phyloP scores from a whole-genome alignment of 176 grass and related monocot genomes.

The Musa schizocarpa region DNA sequence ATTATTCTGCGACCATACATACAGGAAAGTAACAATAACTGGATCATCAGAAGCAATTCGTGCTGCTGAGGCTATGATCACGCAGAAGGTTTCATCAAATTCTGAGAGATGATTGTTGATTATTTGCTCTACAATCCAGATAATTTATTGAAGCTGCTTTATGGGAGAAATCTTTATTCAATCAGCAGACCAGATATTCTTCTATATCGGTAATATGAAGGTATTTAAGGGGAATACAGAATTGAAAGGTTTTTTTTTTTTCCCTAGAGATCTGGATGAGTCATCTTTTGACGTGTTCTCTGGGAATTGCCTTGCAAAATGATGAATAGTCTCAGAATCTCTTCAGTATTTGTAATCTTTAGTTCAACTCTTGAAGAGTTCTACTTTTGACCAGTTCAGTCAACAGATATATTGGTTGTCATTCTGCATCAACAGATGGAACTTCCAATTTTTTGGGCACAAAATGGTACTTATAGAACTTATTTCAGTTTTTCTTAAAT shows the following conservation, averaged over 20 bases:
- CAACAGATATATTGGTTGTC: too few species aligned
- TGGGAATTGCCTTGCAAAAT: too few species aligned
- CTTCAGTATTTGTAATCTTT: too few species aligned
- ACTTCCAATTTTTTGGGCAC: too few species aligned
- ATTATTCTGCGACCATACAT: background rate
- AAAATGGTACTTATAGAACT: too few species aligned
- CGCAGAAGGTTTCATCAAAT: slow-evolving; percentile 84
- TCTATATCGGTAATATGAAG: background rate
- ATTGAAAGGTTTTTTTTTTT: background rate
- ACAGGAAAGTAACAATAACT: slow-evolving; percentile 96
- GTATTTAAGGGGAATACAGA: background rate
- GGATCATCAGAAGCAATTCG: slow-evolving; percentile 70
- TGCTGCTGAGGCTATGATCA: slow-evolving; percentile 78
- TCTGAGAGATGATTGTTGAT: slow-evolving; percentile 45
- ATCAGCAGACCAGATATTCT: background rate
- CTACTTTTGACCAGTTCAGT: too few species aligned
- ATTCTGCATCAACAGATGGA: too few species aligned
- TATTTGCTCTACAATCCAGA: slow-evolving; percentile 2
- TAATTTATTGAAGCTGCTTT: background rate
- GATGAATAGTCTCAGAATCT: too few species aligned
- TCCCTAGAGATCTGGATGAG: background rate
- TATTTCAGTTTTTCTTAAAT: too few species aligned
- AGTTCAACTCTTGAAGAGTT: too few species aligned
- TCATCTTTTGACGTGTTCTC: too few species aligned
- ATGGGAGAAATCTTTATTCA: slow-evolving; percentile 2